Percentiles rank a stretch among this genome's conserved stretches.
Conservation (phyloP, 75 land plant genomes). For the Gnetum montanum region DNA sequence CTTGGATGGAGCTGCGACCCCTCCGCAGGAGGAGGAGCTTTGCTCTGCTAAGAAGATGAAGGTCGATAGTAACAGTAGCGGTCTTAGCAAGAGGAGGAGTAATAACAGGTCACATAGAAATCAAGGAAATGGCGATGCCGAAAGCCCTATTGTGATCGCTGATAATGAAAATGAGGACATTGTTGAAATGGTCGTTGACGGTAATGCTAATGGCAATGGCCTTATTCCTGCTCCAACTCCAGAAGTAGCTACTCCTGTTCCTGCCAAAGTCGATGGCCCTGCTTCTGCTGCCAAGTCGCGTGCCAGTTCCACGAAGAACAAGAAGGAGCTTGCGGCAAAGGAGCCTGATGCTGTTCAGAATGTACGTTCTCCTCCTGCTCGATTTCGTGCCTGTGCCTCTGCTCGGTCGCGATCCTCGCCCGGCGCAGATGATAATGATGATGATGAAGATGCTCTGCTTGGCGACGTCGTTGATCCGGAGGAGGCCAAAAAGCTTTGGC, state of each 20-base stretch:
- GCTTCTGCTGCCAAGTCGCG: not conserved
- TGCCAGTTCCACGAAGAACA: too few species aligned
- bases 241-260: not conserved
- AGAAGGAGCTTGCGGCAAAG: too few species aligned
- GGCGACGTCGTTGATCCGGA: conserved; percentile 41
- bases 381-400: too few species aligned
- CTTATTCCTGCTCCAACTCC: not conserved
- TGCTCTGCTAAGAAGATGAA: not conserved
- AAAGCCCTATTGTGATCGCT: not conserved
- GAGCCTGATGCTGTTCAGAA: too few species aligned
- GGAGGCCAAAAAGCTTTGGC: conserved; percentile 46
- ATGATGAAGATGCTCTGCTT: conserved; percentile 16
- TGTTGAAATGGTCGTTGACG: not conserved
- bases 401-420: too few species aligned
- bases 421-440: not conserved
- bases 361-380: too few species aligned
- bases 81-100: not conserved
- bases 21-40: not conserved
- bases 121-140: not conserved
- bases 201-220: not conserved
- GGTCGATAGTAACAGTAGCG: not conserved
- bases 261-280: not conserved
- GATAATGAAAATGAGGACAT: not conserved
- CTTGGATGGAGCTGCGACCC: not conserved
- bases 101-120: not conserved